A percentile compares a stretch with the other conserved stretches of the same genome.
phyloP scores from a whole-genome alignment of 257 asterid genomes.

The Ajuga chamaepitys region DNA sequence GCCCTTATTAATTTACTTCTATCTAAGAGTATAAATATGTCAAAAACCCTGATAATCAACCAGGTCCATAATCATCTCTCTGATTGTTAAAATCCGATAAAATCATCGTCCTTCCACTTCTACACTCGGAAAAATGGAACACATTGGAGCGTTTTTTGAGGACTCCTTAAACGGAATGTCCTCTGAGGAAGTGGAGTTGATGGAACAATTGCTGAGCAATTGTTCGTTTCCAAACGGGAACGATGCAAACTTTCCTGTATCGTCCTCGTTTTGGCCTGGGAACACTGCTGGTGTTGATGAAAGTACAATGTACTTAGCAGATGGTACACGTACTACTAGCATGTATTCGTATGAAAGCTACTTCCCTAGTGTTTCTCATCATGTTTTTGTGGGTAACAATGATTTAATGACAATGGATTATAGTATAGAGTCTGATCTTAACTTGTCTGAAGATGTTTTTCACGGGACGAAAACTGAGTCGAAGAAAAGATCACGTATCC shows the following conservation, averaged over 20 bases:
- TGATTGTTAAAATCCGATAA: neutral
- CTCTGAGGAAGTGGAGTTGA: conserved; percentile 49
- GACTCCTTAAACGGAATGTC: conserved; percentile 31
- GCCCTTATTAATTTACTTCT: neutral
- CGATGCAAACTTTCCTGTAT: conserved; percentile 11
- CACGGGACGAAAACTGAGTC: conserved; percentile 13
- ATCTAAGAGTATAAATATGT: conserved; percentile 32
- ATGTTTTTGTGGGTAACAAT: conserved; percentile 3
- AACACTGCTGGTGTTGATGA: conserved; percentile 18
- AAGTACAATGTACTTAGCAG: conserved; percentile 16
- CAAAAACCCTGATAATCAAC: neutral
- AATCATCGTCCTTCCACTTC: neutral
- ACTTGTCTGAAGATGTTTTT: conserved; percentile 16
- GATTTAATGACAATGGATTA: conserved; percentile 22
- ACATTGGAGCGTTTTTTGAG: conserved; percentile 19
- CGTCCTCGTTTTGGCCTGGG: conserved; percentile 11
- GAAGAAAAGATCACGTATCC: conserved; percentile 40
- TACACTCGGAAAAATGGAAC: conserved; percentile 33
- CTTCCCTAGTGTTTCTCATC: conserved; percentile 19
- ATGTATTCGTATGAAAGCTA: conserved; percentile 22
- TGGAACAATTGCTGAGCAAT: conserved; percentile 44
- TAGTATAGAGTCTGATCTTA: conserved; percentile 5
- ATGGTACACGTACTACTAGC: conserved; percentile 5
- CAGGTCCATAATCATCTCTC: conserved; percentile 14
- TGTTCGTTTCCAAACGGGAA: conserved; percentile 32